Conservation (phyloP, 176 grass and related monocot genomes). For the Melocanna baccifera region DNA sequence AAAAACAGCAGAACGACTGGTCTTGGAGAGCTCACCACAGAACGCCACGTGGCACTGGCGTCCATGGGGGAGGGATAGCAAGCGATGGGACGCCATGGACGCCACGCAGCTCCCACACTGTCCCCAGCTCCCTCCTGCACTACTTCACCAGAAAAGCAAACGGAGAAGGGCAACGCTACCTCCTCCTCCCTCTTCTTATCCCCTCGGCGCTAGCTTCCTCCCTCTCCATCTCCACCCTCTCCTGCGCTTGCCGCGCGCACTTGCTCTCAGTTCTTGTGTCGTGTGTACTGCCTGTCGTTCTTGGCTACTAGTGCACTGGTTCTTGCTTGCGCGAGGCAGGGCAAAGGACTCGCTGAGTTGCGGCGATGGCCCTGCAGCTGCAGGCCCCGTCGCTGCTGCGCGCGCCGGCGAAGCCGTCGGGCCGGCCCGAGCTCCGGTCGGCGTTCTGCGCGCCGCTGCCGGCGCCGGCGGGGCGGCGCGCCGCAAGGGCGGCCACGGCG, state of each 20-base stretch:
- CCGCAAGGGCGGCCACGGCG: constrained; percentile 13
- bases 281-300: background rate
- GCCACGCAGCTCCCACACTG: constrained; percentile 55
- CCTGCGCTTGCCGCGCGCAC: background rate
- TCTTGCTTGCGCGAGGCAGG: background rate
- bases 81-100: constrained; percentile 53
- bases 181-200: constrained; percentile 32
- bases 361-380: constrained; percentile 65
- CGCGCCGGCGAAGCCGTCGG: constrained; percentile 31
- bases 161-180: background rate
- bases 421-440: constrained; percentile 39
- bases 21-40: no score
- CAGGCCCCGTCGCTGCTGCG: constrained; percentile 37
- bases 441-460: constrained; percentile 48
- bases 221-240: background rate
- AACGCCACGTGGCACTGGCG: background rate
- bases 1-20: no score
- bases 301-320: no score
- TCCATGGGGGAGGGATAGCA: constrained; percentile 51
- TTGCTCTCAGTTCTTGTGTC: background rate
- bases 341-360: background rate
- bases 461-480: constrained; percentile 9
- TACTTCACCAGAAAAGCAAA: background rate
- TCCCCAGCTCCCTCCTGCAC: background rate
- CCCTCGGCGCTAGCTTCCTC: background rate